Evolutionary conservation across 768 basidiomycete species (phyloP), one percentile per base, ranked within the genome.

Genomic region (Lactarius psammicola): DNA sequence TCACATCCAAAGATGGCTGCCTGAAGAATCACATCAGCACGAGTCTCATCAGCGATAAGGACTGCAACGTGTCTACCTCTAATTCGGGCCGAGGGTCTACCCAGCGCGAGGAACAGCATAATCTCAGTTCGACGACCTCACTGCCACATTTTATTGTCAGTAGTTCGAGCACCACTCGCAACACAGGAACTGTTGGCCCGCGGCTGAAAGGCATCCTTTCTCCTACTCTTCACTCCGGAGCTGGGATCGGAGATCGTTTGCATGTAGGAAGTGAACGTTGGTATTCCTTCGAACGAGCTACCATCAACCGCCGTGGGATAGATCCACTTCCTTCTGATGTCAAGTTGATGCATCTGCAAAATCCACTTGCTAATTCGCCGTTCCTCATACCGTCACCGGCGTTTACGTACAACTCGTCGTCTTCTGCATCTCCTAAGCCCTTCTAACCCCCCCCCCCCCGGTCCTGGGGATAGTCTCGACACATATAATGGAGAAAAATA

Each of bases 351-450:
- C 68, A 62, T 26, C 36, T 60, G 7, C 60, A 67, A 34, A 55
- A 63, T 34, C 34, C 64, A 15, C 49, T 62, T 30, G 49, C 64
- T 28, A 64, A 69, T 34, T 85, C 85, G 17, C 84, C 87, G 1
- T 78, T 82, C 46, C 77, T 86, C 60, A 80, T 87, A 26, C 68
- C 68, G 30, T 88, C 87, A 4, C 88, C 88, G 13, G 82, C 87
- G 9, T 78, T 89, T 66, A 89, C 86, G 20, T 89, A 86, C 71
- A 63, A 63, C 59, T 68, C 69, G n/a, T n/a, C n/a, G 30, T 63
- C 67, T 5, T 69, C 68, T 31, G 60, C 63, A 9, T 85, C 20
- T 85, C 81, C 78, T 88, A 62, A 89, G 87, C 72, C 88, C 88
- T 20, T 82, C 86, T 13, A n/a, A n/a, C n/a, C n/a, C n/a, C n/a